Evolutionary conservation across 2,329 filamentous ascomycete genomes (phyloP).

Genomic region (Colletotrichum sp.): DNA sequence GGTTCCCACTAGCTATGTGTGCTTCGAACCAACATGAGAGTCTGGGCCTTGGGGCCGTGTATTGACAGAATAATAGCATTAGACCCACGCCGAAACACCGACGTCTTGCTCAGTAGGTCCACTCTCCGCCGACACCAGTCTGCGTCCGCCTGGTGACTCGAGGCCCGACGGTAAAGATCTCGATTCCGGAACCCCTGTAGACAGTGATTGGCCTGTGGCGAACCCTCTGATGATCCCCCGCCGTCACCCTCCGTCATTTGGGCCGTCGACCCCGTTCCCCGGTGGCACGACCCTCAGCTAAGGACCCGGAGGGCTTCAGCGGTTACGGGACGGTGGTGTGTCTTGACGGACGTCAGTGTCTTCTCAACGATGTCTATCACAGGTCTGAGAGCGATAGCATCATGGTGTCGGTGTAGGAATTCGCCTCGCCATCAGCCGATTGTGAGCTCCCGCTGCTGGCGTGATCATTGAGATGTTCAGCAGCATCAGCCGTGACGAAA

Average conservation of each 20-base stretch:
- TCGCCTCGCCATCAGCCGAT: not conserved
- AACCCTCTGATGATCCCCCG: not conserved
- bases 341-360: not conserved
- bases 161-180: not conserved
- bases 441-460: not conserved
- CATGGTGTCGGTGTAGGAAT: not conserved
- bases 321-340: not conserved
- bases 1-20: not conserved
- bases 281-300: not conserved
- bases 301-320: not conserved
- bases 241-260: not conserved
- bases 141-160: not conserved
- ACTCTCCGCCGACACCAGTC: not conserved
- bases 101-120: not conserved
- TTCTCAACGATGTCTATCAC: not conserved
- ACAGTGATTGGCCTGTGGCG: not conserved
- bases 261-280: not conserved
- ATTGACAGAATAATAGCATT: not conserved
- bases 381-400: not conserved
- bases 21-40: not conserved
- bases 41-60: not conserved
- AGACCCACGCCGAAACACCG: not conserved
- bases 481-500: not conserved
- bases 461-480: not conserved
- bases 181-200: not conserved